Percentiles rank a stretch among this genome's conserved stretches.
phyloP scores from a whole-genome alignment of 2,329 filamentous ascomycete species.

The Pestalotiopsis sp. region DNA sequence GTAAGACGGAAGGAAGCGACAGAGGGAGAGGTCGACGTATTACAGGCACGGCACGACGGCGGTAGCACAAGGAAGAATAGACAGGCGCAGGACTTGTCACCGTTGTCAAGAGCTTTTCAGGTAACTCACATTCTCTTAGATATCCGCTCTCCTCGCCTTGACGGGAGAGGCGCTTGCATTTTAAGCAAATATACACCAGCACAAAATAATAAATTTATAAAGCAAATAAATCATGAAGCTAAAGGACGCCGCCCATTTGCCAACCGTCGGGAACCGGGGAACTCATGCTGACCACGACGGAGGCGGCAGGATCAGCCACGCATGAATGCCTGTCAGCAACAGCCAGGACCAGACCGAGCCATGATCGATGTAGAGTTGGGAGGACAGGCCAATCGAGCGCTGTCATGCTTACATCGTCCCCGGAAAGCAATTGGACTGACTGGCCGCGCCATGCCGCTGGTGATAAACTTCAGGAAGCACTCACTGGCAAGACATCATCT shows the following conservation, averaged over 20 bases:
- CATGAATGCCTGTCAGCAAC: background rate
- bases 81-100: background rate
- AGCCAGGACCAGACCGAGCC: background rate
- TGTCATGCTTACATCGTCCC: background rate
- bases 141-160: background rate
- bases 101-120: background rate
- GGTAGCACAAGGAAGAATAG: background rate
- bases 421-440: background rate
- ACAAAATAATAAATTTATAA: background rate
- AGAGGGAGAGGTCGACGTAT: background rate
- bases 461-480: background rate
- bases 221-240: background rate
- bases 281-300: background rate
- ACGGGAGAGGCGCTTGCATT: slow-evolving; percentile 5
- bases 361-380: background rate
- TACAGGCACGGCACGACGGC: background rate
- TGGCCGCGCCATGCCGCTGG: background rate
- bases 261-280: background rate
- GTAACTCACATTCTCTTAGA: slow-evolving; percentile 10
- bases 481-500: slow-evolving; percentile 1
- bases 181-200: background rate
- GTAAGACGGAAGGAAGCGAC: slow-evolving; percentile 57
- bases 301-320: background rate
- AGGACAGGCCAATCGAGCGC: background rate
- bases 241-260: background rate